phyloP scores from a whole-genome alignment of 2,329 filamentous ascomycete species.

The Aspergillus tamarii region DNA sequence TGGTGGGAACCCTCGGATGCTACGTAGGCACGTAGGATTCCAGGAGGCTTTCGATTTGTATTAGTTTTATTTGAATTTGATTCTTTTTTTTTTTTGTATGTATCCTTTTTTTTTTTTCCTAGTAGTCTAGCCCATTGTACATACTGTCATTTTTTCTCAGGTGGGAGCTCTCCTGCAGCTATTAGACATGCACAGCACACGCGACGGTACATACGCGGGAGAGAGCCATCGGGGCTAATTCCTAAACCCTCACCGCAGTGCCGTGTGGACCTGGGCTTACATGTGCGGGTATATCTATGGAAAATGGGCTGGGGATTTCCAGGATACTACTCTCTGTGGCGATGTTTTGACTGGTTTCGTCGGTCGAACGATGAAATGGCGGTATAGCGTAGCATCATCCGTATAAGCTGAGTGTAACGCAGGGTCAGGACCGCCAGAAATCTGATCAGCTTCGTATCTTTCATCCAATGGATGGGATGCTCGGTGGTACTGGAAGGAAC shows the following conservation, averaged over 20 bases:
- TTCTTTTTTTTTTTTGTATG: neutral
- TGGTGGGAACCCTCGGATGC: neutral
- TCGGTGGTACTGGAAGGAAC: slow-evolving; percentile 3
- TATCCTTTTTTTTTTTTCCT: neutral
- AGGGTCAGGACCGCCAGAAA: neutral
- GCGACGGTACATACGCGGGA: neutral
- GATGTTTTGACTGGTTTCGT: neutral
- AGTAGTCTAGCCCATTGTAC: neutral
- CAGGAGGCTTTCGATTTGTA: neutral
- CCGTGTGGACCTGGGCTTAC: neutral
- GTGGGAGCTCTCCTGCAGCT: neutral
- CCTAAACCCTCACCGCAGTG: neutral
- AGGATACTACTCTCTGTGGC: neutral
- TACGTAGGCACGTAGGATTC: neutral
- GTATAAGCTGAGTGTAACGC: slow-evolving; percentile 22
- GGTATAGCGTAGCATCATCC: slow-evolving; percentile 20
- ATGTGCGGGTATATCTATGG: neutral
- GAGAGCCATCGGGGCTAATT: neutral
- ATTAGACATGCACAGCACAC: neutral
- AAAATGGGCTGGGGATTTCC: neutral
- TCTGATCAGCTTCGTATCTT: slow-evolving; percentile 11
- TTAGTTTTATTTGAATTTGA: neutral
- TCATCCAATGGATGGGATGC: slow-evolving; percentile 5
- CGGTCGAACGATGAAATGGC: slow-evolving; percentile 7
- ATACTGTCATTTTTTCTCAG: neutral